Percentiles rank a stretch among this genome's conserved stretches.
phyloP scores from a whole-genome alignment of 345 rosid genomes.

The Lepidium africanum region DNA sequence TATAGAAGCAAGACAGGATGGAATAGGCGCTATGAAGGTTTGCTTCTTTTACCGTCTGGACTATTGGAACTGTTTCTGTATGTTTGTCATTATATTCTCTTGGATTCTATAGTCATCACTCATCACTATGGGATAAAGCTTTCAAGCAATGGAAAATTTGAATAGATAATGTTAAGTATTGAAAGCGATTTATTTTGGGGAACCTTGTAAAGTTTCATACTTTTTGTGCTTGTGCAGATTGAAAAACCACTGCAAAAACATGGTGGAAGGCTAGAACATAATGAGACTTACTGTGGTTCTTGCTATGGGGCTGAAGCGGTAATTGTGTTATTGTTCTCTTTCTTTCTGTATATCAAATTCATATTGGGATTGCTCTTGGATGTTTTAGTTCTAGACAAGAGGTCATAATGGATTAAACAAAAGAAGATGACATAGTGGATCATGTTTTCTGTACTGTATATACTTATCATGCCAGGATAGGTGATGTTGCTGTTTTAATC shows the following conservation, averaged over 20 bases:
- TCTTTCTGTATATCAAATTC: neutral
- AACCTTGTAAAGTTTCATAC: neutral
- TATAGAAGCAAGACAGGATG: slow-evolving; percentile 75
- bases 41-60: neutral
- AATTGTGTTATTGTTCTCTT: slow-evolving; percentile 14
- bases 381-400: slow-evolving; percentile 2
- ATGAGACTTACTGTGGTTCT: slow-evolving; percentile 92
- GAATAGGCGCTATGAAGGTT: slow-evolving; percentile 89
- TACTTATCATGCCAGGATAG: neutral
- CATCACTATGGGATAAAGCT: neutral
- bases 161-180: neutral
- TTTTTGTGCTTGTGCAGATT: slow-evolving; percentile 44
- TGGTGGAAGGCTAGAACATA: slow-evolving; percentile 96
- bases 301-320: slow-evolving; percentile 91
- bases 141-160: neutral
- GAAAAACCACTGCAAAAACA: slow-evolving; percentile 91
- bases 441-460: neutral
- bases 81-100: neutral
- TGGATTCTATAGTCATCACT: neutral
- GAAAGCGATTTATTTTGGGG: neutral
- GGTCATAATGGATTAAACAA: neutral
- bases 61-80: neutral
- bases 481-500: neutral
- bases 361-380: neutral
- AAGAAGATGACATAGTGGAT: neutral